These are phyloP conservation scores for Didymosphaeria variabile DNA, from an alignment of 2,329 filamentous ascomycete species.

Conservation along the genomic window DNA sequence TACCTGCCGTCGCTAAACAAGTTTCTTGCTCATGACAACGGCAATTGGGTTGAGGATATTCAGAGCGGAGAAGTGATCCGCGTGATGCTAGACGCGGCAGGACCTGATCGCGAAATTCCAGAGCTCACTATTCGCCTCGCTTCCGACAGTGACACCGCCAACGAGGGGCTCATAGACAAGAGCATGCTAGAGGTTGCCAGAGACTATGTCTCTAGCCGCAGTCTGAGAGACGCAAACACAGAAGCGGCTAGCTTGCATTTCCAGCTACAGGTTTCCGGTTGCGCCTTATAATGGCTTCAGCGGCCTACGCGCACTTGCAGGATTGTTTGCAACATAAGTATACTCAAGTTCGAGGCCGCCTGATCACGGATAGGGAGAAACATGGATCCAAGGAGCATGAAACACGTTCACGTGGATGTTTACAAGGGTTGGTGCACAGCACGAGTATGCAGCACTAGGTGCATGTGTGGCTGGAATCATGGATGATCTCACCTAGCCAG, in stretches of 20 bases:
- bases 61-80: not conserved
- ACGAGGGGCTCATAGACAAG: not conserved
- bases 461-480: not conserved
- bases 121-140: slow-evolving; percentile 15
- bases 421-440: not conserved
- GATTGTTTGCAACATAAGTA: not conserved
- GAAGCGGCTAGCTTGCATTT: not conserved
- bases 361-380: not conserved
- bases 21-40: slow-evolving; percentile 17
- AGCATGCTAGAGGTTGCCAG: not conserved
- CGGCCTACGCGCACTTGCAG: not conserved
- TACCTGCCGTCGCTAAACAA: slow-evolving; percentile 16
- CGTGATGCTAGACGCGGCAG: slow-evolving; percentile 7
- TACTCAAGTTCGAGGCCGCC: not conserved
- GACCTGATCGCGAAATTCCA: not conserved
- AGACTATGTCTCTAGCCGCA: not conserved
- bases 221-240: not conserved
- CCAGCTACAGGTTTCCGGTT: not conserved
- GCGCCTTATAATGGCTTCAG: not conserved
- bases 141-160: not conserved
- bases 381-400: no score
- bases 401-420: not conserved
- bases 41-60: slow-evolving; percentile 16
- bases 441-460: not conserved
- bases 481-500: not conserved